Percentiles rank a stretch among this genome's conserved stretches.
Evolutionary conservation across 306 rosid species (phyloP).

Genomic region (Acacia acuminata): DNA sequence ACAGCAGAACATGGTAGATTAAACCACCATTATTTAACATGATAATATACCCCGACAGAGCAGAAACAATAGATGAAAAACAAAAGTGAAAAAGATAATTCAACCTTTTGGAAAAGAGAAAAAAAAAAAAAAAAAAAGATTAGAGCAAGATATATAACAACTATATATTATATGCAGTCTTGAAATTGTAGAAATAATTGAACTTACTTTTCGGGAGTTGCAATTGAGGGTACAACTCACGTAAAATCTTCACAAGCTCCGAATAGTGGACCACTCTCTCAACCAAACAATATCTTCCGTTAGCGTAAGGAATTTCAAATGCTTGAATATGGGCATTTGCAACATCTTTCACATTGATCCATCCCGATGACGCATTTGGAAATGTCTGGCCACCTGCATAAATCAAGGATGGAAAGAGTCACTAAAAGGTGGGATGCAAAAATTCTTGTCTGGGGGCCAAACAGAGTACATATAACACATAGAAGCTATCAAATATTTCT

Average conservation of each 20-base stretch:
- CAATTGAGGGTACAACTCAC: constrained; percentile 47
- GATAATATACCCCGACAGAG: background rate
- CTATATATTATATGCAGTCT: background rate
- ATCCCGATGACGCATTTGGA: constrained; percentile 48
- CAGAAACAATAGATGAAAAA: background rate
- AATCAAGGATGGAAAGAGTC: background rate
- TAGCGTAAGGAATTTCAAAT: constrained; percentile 68
- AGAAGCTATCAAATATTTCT: background rate
- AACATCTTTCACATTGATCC: constrained; percentile 81
- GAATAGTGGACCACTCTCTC: constrained; percentile 60
- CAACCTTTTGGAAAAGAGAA: background rate
- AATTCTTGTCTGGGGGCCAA: background rate
- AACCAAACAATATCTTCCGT: constrained; percentile 70
- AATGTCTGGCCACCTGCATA: constrained; percentile 59
- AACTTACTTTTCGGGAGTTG: constrained; percentile 63
- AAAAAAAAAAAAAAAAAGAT: no score
- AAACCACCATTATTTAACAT: background rate
- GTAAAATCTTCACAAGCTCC: constrained; percentile 48
- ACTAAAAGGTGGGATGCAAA: background rate
- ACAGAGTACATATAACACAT: background rate
- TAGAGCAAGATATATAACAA: background rate
- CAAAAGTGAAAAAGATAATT: background rate
- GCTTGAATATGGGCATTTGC: constrained; percentile 73
- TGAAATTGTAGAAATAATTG: background rate
- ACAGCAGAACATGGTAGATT: background rate